Evolutionary conservation across 495 filamentous ascomycete genomes (phyloP).

Genomic region (Hypoxylon subgilvum): DNA sequence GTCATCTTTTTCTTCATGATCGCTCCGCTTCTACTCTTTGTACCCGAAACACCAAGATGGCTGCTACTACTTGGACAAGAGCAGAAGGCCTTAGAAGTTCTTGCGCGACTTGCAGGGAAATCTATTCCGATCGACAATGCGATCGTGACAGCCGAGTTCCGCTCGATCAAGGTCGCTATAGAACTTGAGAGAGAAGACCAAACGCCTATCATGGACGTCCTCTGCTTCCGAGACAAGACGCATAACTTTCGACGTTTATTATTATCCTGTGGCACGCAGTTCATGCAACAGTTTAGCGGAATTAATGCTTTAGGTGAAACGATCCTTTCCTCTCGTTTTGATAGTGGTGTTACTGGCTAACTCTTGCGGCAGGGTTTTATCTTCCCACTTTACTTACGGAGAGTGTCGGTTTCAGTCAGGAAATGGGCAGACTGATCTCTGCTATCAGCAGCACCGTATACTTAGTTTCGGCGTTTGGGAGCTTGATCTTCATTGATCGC

Average conservation of each 20-base stretch:
- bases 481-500: slow-evolving; percentile 36
- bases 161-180: slow-evolving; percentile 39
- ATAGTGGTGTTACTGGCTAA: slow-evolving; percentile 1
- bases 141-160: slow-evolving; percentile 34
- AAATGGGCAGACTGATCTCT: slow-evolving; percentile 39
- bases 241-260: slow-evolving; percentile 44
- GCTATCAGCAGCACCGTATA: slow-evolving; percentile 42
- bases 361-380: slow-evolving; percentile 30
- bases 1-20: slow-evolving; percentile 53
- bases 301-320: slow-evolving; percentile 28
- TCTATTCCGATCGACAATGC: slow-evolving; percentile 7
- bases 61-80: slow-evolving; percentile 33
- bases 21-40: slow-evolving; percentile 41
- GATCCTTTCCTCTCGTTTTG: not conserved
- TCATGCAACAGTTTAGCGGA: slow-evolving; percentile 44
- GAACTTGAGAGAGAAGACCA: slow-evolving; percentile 41
- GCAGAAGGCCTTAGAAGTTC: slow-evolving; percentile 40
- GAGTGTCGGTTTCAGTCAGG: slow-evolving; percentile 35
- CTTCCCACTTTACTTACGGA: slow-evolving; percentile 39
- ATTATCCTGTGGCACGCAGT: slow-evolving; percentile 40
- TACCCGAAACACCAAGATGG: slow-evolving; percentile 49
- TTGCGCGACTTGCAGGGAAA: slow-evolving; percentile 46
- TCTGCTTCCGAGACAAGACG: slow-evolving; percentile 43
- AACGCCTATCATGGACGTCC: slow-evolving; percentile 30
- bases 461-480: slow-evolving; percentile 39